Evolutionary conservation across 1,139 yeast genomes (phyloP), one percentile per base, ranked within the genome.

Genomic region (Scheffersomyces illinoinensis): DNA sequence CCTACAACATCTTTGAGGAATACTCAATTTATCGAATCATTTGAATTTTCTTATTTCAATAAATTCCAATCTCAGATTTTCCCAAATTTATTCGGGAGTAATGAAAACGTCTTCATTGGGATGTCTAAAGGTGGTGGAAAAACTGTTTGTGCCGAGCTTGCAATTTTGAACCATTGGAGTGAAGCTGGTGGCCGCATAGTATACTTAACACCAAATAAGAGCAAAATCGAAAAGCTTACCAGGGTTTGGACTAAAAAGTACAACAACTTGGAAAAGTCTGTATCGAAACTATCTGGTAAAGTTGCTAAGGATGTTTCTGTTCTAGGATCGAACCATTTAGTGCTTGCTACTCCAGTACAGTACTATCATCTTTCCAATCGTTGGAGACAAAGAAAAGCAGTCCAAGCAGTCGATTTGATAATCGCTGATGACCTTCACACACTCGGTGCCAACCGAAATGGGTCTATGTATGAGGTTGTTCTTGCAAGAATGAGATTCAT

Each of bases 271-370:
- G 84, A 68, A 0, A 87, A 86, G 62, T 62, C 59, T 0, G 79
- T 93, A 12, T 78, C 75, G 53, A 85, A 84, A 64, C 75, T 93
- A n/a, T 82, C 87, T 0, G 92, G 91, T 7, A 95, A 90, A 54
- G 61, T 84, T 10, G 64, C 82, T 1, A 68, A 73, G 1, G 96
- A 93, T 67, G 68, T 89, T 58, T 77, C 78, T 56, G 64, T 85
- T 2, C 67, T 92, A 12, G 85, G 87, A 1, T 74, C 77, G 24
- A 83, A 86, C 59, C 93, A 91, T 68, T 71, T 93, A 58, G 73
- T 91, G n/a, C 71, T 93, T 19, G 86, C 91, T 3, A 92, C 98
- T 0, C 97, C 98, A 0, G 80, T 76, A 21, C 93, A 91, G 61
- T 90, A 92, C 77, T 93, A 91, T 62, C 65, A 76, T 2, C 68